A percentile compares a stretch with the other conserved stretches of the same genome.
Evolutionary conservation across 345 rosid genomes (phyloP).

Genomic region (Hibiscus trionum): DNA sequence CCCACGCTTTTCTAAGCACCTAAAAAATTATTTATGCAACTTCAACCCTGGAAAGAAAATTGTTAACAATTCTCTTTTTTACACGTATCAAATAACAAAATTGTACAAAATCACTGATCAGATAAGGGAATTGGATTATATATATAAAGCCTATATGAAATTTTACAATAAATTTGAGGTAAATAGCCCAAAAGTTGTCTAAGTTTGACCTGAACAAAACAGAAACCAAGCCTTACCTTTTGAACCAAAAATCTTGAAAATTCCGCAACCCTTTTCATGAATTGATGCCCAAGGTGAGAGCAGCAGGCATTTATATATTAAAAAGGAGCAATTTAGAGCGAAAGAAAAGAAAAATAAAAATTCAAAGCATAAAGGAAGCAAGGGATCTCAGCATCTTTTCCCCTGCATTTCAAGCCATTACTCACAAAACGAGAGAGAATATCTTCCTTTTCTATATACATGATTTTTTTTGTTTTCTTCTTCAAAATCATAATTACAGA

Average conservation of each 20-base stretch:
- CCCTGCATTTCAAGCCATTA: slow-evolving; percentile 40
- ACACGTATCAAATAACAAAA: background rate
- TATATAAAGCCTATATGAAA: background rate
- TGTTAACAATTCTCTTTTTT: background rate
- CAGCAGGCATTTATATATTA: slow-evolving; percentile 6
- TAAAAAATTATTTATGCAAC: background rate
- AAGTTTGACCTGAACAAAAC: slow-evolving; percentile 20
- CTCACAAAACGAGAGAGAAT: slow-evolving; percentile 29
- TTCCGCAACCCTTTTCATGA: slow-evolving; percentile 5
- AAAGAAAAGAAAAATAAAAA: slow-evolving; percentile 1
- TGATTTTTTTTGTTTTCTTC: slow-evolving; percentile 7
- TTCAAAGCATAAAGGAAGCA: slow-evolving; percentile 17
- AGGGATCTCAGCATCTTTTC: slow-evolving; percentile 44
- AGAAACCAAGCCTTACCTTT: slow-evolving; percentile 27
- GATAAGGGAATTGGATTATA: slow-evolving; percentile 9
- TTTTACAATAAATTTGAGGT: background rate
- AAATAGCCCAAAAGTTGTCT: background rate
- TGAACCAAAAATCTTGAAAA: slow-evolving; percentile 13
- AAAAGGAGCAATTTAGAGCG: slow-evolving; percentile 3
- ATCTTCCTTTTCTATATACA: slow-evolving; percentile 18
- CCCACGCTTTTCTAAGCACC: background rate
- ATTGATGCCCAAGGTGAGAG: background rate
- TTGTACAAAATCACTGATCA: slow-evolving; percentile 6
- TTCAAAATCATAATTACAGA: slow-evolving; percentile 28
- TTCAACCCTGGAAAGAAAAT: background rate